Conservation (phyloP, 1,139 yeast genomes). For the Arxiozyma telluris region DNA sequence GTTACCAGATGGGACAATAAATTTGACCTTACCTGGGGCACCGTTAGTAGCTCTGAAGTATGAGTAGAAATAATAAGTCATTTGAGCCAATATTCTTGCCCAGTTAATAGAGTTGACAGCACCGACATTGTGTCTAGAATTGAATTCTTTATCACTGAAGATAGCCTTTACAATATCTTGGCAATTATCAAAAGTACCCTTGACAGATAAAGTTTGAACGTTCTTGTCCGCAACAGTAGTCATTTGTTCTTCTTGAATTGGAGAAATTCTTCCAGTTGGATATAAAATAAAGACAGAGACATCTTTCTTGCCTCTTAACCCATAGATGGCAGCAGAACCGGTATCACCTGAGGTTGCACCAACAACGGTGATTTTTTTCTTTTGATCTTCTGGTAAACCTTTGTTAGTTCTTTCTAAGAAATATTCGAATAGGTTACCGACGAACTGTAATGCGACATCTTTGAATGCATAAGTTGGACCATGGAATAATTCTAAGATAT, state of each 20-base stretch:
- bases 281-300: slow-evolving; percentile 91
- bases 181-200: slow-evolving; percentile 96
- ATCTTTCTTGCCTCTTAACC: slow-evolving; percentile 91
- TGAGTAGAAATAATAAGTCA: slow-evolving; percentile 89
- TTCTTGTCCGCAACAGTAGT: slow-evolving; percentile 91
- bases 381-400: slow-evolving; percentile 47
- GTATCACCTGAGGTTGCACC: slow-evolving; percentile 99
- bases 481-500: slow-evolving; percentile 86
- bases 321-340: slow-evolving; percentile 98
- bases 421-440: slow-evolving; percentile 91
- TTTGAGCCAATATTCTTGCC: slow-evolving; percentile 97
- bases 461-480: slow-evolving; percentile 99
- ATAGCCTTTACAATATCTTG: slow-evolving; percentile 92
- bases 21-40: slow-evolving; percentile 50
- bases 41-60: slow-evolving; percentile 63
- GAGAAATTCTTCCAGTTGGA: slow-evolving; percentile 96
- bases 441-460: slow-evolving; percentile 96
- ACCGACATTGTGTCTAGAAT: slow-evolving; percentile 83
- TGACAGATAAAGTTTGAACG: slow-evolving; percentile 89
- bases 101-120: slow-evolving; percentile 98
- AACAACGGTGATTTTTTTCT: slow-evolving; percentile 85
- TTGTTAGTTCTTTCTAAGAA: slow-evolving; percentile 73
- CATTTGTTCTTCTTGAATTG: slow-evolving; percentile 98
- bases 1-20: slow-evolving; percentile 95
- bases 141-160: slow-evolving; percentile 83